A percentile compares a stretch with the other conserved stretches of the same genome.
Evolutionary conservation across 345 rosid genomes (phyloP).

Genomic region (Citrus hindsii): DNA sequence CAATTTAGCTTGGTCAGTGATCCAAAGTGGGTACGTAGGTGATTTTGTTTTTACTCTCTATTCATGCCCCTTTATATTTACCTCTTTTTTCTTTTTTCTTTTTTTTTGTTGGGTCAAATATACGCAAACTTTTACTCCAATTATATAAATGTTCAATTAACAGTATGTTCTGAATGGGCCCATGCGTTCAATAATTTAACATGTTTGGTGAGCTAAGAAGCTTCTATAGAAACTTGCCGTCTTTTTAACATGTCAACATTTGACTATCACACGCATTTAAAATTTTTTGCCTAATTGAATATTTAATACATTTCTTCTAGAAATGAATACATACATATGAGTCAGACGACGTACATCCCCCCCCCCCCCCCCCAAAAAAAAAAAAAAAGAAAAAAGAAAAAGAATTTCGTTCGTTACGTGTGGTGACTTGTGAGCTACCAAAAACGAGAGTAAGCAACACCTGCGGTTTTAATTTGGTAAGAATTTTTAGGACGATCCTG

Average conservation of each 20-base stretch:
- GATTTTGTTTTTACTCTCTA: background rate
- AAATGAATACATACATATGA: background rate
- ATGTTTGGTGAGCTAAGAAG: background rate
- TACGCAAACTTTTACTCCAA: no score
- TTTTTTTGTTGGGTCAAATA: no score
- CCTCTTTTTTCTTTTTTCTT: no score
- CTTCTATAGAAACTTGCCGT: background rate
- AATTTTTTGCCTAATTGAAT: background rate
- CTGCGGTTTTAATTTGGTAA: background rate
- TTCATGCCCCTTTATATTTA: background rate
- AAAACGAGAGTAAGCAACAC: background rate
- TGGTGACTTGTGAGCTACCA: no score
- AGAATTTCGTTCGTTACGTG: background rate
- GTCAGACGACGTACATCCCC: background rate
- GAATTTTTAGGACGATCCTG: background rate
- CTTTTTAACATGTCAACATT: background rate
- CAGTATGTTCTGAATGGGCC: background rate
- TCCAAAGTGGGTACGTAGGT: background rate
- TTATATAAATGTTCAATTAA: no score
- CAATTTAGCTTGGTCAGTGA: background rate
- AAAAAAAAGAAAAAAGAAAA: fast-evolving
- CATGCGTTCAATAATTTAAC: background rate
- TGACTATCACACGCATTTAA: background rate
- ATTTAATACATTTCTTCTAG: background rate
- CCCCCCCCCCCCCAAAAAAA: no score